phyloP scores from a whole-genome alignment of 768 basidiomycete species.

The Lentinus brumalis region DNA sequence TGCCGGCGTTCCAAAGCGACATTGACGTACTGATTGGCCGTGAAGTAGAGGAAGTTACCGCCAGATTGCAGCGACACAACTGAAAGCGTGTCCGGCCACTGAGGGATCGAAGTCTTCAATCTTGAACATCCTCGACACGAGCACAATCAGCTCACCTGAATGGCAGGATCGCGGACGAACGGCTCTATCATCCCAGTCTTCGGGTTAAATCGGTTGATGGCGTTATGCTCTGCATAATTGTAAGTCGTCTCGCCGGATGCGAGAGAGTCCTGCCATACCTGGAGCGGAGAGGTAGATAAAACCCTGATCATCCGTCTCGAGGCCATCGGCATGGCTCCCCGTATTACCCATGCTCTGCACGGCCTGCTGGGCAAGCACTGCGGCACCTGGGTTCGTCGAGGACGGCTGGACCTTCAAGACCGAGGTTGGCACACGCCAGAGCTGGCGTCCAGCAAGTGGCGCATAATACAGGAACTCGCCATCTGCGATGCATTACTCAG shows the following conservation, averaged over 20 bases:
- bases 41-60: slow-evolving; percentile 24
- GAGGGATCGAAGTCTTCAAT: no score
- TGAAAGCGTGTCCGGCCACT: slow-evolving; percentile 24
- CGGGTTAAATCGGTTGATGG: slow-evolving; percentile 16
- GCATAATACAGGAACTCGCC: slow-evolving; percentile 16
- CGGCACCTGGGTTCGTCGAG: slow-evolving; percentile 11
- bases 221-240: slow-evolving; percentile 10
- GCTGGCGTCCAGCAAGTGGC: slow-evolving; percentile 14
- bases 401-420: slow-evolving; percentile 20
- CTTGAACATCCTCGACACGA: background rate
- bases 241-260: background rate
- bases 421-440: slow-evolving; percentile 20
- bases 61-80: slow-evolving; percentile 16
- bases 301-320: slow-evolving; percentile 15
- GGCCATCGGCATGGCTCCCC: slow-evolving; percentile 17
- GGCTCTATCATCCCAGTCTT: slow-evolving; percentile 12
- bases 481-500: slow-evolving; percentile 2
- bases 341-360: slow-evolving; percentile 12
- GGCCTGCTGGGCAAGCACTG: slow-evolving; percentile 6
- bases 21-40: slow-evolving; percentile 13
- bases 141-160: slow-evolving; percentile 13
- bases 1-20: background rate
- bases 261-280: background rate
- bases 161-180: slow-evolving; percentile 21
- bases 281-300: slow-evolving; percentile 17